A percentile compares a stretch with the other conserved stretches of the same genome.
phyloP scores from a whole-genome alignment of 139 green algal species.

The Deuterostichococcus epilithicus region DNA sequence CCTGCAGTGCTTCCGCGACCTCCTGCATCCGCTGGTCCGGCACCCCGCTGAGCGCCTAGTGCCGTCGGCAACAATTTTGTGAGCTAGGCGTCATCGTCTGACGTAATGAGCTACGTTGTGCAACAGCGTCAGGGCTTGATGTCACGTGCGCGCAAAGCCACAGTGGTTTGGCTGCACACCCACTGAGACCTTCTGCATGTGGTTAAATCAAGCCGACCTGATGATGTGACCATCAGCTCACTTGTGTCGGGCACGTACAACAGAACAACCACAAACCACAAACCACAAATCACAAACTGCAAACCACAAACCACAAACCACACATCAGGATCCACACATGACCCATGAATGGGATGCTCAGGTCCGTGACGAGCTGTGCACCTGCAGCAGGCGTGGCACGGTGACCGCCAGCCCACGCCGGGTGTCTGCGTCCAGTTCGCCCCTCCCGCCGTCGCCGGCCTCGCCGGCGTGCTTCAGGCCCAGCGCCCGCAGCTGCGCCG shows the following conservation, averaged over 20 bases:
- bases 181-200: no score
- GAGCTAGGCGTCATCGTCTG: no score
- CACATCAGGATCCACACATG: background rate
- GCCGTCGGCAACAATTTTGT: no score
- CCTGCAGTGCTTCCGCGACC: conserved; percentile 39
- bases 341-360: background rate
- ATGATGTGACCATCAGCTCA: no score
- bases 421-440: background rate
- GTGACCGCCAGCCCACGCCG: conserved; percentile 47
- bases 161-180: no score
- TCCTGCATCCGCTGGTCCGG: conserved; percentile 38
- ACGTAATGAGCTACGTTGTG: no score
- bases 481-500: conserved; percentile 49
- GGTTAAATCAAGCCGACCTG: no score
- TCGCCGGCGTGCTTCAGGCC: conserved; percentile 40
- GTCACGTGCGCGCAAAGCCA: no score
- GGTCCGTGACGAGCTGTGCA: conserved; percentile 28
- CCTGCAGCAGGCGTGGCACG: conserved; percentile 43
- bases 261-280: no score
- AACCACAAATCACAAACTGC: no score
- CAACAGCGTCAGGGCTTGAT: no score
- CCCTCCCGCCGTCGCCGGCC: background rate
- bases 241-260: no score
- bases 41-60: conserved; percentile 21
- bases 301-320: background rate